These are phyloP conservation scores for Elsinoe batatas DNA, from an alignment of 2,329 filamentous ascomycete species.

Conservation along the genomic window DNA sequence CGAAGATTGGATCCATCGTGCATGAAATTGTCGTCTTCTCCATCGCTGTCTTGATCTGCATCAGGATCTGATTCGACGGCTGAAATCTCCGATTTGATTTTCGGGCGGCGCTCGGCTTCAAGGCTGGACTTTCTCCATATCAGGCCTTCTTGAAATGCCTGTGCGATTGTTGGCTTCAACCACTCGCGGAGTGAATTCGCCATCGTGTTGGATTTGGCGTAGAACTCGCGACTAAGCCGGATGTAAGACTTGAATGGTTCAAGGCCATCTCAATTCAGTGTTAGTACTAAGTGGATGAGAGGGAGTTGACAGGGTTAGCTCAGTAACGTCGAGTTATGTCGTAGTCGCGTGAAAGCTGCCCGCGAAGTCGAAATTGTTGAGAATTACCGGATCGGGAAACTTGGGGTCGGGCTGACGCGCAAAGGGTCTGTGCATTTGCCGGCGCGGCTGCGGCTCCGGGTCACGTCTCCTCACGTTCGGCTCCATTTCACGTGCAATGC, in stretches of 20 bases:
- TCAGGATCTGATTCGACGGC: slow-evolving; percentile 13
- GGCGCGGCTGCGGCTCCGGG: neutral
- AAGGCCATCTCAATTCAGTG: too few relatives aligned
- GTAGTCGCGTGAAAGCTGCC: neutral
- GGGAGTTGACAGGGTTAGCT: neutral
- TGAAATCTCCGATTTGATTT: slow-evolving; percentile 21
- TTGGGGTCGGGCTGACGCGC: slow-evolving; percentile 3
- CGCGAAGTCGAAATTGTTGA: neutral
- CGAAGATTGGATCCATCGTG: slow-evolving; percentile 25
- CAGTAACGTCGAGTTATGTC: neutral
- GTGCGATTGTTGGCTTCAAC: slow-evolving; percentile 21
- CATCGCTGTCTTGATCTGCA: neutral
- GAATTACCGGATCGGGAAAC: neutral
- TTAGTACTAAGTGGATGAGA: neutral
- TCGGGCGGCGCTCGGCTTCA: neutral
- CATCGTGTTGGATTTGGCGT: slow-evolving; percentile 10
- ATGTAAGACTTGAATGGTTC: too few relatives aligned
- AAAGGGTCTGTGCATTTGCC: neutral
- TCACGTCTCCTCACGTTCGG: neutral
- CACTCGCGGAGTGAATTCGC: slow-evolving; percentile 20
- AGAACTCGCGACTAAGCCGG: too few relatives aligned
- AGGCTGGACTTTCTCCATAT: slow-evolving; percentile 19
- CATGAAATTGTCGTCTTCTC: neutral
- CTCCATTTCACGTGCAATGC: neutral
- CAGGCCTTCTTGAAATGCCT: slow-evolving; percentile 22